These are phyloP conservation scores for Xylaria sp. DNA, from an alignment of 2,329 filamentous ascomycete species.

Conservation along the genomic window DNA sequence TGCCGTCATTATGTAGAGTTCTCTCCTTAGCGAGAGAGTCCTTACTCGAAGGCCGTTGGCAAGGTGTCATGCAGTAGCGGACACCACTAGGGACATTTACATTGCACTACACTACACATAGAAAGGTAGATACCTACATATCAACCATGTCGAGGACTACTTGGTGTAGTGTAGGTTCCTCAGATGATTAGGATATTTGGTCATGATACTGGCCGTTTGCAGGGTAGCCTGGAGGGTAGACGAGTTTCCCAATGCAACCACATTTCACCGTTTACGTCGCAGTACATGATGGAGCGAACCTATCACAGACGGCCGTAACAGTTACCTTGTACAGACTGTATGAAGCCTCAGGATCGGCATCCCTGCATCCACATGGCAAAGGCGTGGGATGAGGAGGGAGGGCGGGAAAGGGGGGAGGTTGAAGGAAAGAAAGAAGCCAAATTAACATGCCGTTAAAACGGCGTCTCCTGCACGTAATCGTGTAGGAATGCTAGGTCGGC, in stretches of 20 bases:
- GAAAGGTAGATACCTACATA: constrained; percentile 15
- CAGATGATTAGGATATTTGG: constrained; percentile 14
- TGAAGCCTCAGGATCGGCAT: constrained; percentile 24
- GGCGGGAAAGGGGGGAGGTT: constrained; percentile 2
- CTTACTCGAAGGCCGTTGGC: constrained; percentile 5
- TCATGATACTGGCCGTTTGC: constrained; percentile 25
- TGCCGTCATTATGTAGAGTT: not conserved
- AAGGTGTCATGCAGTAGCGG: constrained; percentile 4
- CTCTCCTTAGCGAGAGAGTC: constrained; percentile 1
- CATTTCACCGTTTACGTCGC: constrained; percentile 14
- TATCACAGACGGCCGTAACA: constrained; percentile 15
- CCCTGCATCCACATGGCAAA: constrained; percentile 36
- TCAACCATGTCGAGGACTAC: constrained; percentile 17
- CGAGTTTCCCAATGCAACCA: constrained; percentile 26
- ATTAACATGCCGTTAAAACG: not conserved
- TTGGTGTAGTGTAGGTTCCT: constrained; percentile 2
- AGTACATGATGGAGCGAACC: constrained; percentile 15
- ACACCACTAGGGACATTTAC: constrained; percentile 1
- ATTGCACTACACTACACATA: not conserved
- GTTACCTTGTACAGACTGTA: constrained; percentile 20
- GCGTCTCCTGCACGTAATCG: not conserved
- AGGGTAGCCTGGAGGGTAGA: constrained; percentile 15
- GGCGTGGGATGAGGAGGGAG: constrained; percentile 25
- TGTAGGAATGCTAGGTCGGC: not conserved
- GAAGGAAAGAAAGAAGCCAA: constrained; percentile 4